Evolutionary conservation across 2,329 filamentous ascomycete species (phyloP).

Genomic region (Aspergillus sp.): DNA sequence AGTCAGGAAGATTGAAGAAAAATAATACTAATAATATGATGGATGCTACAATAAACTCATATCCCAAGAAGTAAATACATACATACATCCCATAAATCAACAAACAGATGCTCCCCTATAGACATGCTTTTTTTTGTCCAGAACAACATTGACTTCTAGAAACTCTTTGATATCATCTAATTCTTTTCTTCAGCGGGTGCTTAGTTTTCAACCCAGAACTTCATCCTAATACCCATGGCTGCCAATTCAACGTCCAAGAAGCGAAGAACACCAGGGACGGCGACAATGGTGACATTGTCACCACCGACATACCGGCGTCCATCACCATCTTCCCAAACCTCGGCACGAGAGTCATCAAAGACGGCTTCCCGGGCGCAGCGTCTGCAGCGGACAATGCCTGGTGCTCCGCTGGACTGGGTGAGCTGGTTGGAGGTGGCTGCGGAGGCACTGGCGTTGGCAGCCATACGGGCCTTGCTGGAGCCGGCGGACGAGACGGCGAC

Average conservation of each 20-base stretch:
- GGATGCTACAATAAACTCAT: slow-evolving; percentile 3
- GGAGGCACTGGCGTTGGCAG: slow-evolving; percentile 24
- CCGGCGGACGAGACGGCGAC: slow-evolving; percentile 35
- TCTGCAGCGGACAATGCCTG: slow-evolving; percentile 69
- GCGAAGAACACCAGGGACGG: slow-evolving; percentile 86
- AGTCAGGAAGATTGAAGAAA: background rate
- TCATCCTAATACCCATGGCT: slow-evolving; percentile 93
- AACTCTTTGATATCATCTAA: background rate
- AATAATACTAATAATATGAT: slow-evolving; percentile 1
- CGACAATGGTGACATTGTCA: slow-evolving; percentile 84
- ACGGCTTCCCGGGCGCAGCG: slow-evolving; percentile 66
- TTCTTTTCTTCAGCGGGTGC: background rate
- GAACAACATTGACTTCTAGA: background rate
- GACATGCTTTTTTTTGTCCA: slow-evolving; percentile 10
- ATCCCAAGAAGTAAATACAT: slow-evolving; percentile 3
- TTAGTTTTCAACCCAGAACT: slow-evolving; percentile 68
- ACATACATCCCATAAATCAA: slow-evolving; percentile 4
- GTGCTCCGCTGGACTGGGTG: slow-evolving; percentile 46
- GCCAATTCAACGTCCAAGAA: slow-evolving; percentile 93
- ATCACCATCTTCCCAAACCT: slow-evolving; percentile 83
- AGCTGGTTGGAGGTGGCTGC: slow-evolving; percentile 25
- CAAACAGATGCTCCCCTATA: slow-evolving; percentile 12
- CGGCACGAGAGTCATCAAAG: slow-evolving; percentile 63
- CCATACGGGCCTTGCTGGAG: slow-evolving; percentile 22
- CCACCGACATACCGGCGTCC: slow-evolving; percentile 82